phyloP scores from a whole-genome alignment of 371 early-diverging fungal species.

The Enterocytospora artemiae region DNA sequence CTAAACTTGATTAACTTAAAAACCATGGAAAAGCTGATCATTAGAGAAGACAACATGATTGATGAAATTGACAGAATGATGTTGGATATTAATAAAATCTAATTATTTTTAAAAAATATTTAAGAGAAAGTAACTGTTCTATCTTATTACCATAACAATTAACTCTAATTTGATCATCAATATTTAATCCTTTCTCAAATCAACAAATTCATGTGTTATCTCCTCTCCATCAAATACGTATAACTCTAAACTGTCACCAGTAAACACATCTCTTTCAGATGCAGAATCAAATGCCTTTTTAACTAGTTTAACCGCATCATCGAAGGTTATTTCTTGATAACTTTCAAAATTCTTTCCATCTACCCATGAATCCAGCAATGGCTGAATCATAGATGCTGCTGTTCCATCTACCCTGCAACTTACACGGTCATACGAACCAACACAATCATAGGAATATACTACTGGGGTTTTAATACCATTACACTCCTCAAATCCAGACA shows the following conservation, averaged over 20 bases:
- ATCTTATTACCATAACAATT: no score
- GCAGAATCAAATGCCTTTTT: constrained; percentile 92
- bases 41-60: constrained; percentile 5
- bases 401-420: constrained; percentile 73
- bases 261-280: constrained; percentile 95
- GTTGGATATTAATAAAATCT: no score
- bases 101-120: no score
- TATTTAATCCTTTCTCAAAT: constrained; percentile 64
- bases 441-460: constrained; percentile 83
- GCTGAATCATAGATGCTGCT: constrained; percentile 79
- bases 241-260: constrained; percentile 88
- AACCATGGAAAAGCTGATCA: constrained; percentile 39
- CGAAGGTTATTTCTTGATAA: constrained; percentile 54
- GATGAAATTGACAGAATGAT: background rate
- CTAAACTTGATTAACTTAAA: constrained; percentile 63
- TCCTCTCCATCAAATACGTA: constrained; percentile 72
- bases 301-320: constrained; percentile 67
- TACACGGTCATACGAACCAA: constrained; percentile 79
- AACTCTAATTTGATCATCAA: no score
- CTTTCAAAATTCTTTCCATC: constrained; percentile 52
- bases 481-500: constrained; percentile 81
- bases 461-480: constrained; percentile 63
- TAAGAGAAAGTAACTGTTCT: no score
- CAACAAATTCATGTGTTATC: constrained; percentile 64
- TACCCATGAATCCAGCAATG: constrained; percentile 91